phyloP scores from a whole-genome alignment of 2,329 filamentous ascomycete species.

The Cylindrodendrum hubeiense region DNA sequence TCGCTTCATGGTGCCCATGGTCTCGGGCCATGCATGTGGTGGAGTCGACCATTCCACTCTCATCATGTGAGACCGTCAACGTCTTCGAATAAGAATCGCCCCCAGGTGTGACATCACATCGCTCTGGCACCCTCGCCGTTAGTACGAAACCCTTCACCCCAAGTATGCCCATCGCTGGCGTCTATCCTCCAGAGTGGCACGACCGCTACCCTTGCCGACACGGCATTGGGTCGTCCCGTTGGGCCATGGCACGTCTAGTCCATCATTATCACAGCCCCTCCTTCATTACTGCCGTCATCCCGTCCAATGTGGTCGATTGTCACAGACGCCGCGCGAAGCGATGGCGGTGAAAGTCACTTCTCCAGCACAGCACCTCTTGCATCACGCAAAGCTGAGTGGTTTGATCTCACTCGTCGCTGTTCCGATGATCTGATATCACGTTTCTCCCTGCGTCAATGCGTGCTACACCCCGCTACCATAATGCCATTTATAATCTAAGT shows the following conservation, averaged over 20 bases:
- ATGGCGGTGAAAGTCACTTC: background rate
- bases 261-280: constrained; percentile 12
- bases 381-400: constrained; percentile 5
- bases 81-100: constrained; percentile 19
- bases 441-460: background rate
- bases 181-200: constrained; percentile 23
- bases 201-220: constrained; percentile 14
- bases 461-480: background rate
- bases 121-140: constrained; percentile 1
- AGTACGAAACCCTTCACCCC: constrained; percentile 8
- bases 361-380: constrained; percentile 2
- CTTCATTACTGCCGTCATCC: constrained; percentile 2
- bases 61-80: constrained; percentile 17
- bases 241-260: constrained; percentile 1
- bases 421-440: background rate
- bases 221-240: constrained; percentile 21
- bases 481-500: background rate
- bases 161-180: constrained; percentile 16
- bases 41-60: constrained; percentile 12
- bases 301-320: constrained; percentile 6
- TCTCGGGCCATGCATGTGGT: constrained; percentile 14
- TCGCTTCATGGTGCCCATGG: constrained; percentile 4
- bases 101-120: constrained; percentile 22
- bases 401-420: constrained; percentile 1
- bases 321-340: constrained; percentile 10